Conservation (phyloP, 2,329 filamentous ascomycete genomes). For the Scytalidium sp. region DNA sequence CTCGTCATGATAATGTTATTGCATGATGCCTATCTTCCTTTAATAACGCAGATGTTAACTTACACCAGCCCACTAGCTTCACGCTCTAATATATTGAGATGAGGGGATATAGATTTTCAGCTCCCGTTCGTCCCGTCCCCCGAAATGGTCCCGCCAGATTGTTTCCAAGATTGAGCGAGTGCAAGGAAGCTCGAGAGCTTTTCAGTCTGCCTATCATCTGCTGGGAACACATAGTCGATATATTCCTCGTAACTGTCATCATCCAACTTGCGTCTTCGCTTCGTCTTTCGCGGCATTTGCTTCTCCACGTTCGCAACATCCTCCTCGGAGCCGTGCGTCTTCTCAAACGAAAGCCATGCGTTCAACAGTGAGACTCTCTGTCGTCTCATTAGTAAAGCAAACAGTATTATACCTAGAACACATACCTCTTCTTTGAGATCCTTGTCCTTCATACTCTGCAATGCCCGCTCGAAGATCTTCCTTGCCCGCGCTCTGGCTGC, state of each 20-base stretch:
- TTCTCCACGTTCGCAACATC: conserved; percentile 82
- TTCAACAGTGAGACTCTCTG: conserved; percentile 83
- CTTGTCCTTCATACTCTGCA: conserved; percentile 83
- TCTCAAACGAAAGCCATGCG: conserved; percentile 90
- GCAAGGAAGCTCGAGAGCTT: conserved; percentile 81
- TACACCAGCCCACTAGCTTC: too few species aligned
- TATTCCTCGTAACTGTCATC: conserved; percentile 97
- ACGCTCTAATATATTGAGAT: too few species aligned
- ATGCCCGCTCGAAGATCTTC: conserved; percentile 78
- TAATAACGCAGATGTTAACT: too few species aligned
- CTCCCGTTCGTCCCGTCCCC: conserved; percentile 14
- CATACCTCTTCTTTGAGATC: conserved; percentile 82
- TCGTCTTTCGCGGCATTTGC: conserved; percentile 90
- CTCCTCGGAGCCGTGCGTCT: conserved; percentile 70
- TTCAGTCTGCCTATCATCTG: conserved; percentile 83
- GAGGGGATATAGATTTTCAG: too few species aligned
- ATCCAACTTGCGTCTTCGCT: conserved; percentile 87
- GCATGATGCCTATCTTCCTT: too few species aligned
- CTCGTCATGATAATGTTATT: too few species aligned
- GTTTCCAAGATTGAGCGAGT: conserved; percentile 73
- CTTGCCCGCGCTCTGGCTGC: conserved; percentile 81
- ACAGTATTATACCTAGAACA: conserved; percentile 5
- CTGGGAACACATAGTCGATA: conserved; percentile 94
- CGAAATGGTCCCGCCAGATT: conserved; percentile 27
- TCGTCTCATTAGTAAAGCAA: conserved; percentile 30